Percentiles rank a stretch among this genome's conserved stretches.
Conservation (phyloP, 1,139 yeast species). For the Williopsis jadinii region DNA sequence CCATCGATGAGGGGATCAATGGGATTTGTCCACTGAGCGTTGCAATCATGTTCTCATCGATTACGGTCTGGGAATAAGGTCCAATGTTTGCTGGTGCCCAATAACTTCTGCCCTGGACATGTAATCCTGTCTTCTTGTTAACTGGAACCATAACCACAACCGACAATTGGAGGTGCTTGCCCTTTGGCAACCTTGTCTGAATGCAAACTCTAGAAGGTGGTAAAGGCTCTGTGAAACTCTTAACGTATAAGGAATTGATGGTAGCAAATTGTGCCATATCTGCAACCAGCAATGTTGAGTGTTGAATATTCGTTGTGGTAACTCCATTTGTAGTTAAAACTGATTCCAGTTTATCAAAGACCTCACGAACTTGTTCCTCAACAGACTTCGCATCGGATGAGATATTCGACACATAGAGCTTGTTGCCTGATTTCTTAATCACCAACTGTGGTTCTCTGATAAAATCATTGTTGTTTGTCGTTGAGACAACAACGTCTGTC, state of each 20-base stretch:
- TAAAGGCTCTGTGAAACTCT: constrained; percentile 45
- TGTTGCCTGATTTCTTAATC: constrained; percentile 23
- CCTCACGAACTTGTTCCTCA: constrained; percentile 39
- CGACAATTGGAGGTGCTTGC: constrained; percentile 46
- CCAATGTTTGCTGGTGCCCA: constrained; percentile 99
- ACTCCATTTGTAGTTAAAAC: constrained; percentile 25
- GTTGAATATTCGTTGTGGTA: constrained; percentile 40
- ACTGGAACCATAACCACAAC: constrained; percentile 37
- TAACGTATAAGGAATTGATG: constrained; percentile 55
- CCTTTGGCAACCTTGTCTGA: constrained; percentile 43
- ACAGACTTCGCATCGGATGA: constrained; percentile 27
- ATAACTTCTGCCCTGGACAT: constrained; percentile 84
- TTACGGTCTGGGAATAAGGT: constrained; percentile 84
- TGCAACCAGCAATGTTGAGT: constrained; percentile 50
- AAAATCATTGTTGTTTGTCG: not conserved
- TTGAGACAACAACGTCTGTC: not conserved
- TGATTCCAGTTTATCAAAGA: constrained; percentile 37
- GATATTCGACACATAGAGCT: constrained; percentile 47
- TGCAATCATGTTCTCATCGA: constrained; percentile 39
- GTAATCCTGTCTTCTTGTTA: constrained; percentile 54
- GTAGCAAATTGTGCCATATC: constrained; percentile 58
- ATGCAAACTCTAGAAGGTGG: constrained; percentile 92
- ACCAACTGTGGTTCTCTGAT: constrained; percentile 3
- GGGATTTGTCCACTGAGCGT: constrained; percentile 93
- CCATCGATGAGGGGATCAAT: constrained; percentile 67